phyloP scores from a whole-genome alignment of 345 rosid species.

The Stellera chamaejasme region DNA sequence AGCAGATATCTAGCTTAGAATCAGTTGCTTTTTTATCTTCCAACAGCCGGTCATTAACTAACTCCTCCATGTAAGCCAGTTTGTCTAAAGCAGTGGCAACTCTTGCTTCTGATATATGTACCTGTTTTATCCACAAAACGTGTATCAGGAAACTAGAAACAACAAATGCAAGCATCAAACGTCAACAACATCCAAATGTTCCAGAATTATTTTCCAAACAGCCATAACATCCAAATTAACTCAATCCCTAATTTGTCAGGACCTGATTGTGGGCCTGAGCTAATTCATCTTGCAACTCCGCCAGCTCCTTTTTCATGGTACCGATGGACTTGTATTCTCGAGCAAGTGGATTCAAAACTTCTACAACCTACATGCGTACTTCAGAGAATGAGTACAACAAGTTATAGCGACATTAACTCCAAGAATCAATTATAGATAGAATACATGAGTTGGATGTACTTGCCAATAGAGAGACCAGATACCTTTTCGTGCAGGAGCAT shows the following conservation, averaged over 20 bases:
- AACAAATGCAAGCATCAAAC: not conserved
- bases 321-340: slow-evolving; percentile 96
- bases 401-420: slow-evolving; percentile 4
- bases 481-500: slow-evolving; percentile 98
- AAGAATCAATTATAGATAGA: not conserved
- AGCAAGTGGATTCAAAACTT: slow-evolving; percentile 91
- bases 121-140: slow-evolving; percentile 39
- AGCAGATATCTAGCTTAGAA: slow-evolving; percentile 33
- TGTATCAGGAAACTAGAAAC: slow-evolving; percentile 2
- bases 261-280: slow-evolving; percentile 89
- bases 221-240: not conserved
- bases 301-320: slow-evolving; percentile 84
- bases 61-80: slow-evolving; percentile 88
- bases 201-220: slow-evolving; percentile 2
- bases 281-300: slow-evolving; percentile 78
- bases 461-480: slow-evolving; percentile 5
- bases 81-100: slow-evolving; percentile 83
- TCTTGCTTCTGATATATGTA: slow-evolving; percentile 96
- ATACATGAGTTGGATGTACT: no score
- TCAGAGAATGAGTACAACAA: not conserved
- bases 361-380: slow-evolving; percentile 59
- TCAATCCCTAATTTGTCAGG: slow-evolving; percentile 5
- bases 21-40: slow-evolving; percentile 45
- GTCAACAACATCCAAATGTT: not conserved
- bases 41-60: slow-evolving; percentile 77